Percentiles rank a stretch among this genome's conserved stretches.
phyloP scores from a whole-genome alignment of 83 land plant genomes.

The Picea abies region DNA sequence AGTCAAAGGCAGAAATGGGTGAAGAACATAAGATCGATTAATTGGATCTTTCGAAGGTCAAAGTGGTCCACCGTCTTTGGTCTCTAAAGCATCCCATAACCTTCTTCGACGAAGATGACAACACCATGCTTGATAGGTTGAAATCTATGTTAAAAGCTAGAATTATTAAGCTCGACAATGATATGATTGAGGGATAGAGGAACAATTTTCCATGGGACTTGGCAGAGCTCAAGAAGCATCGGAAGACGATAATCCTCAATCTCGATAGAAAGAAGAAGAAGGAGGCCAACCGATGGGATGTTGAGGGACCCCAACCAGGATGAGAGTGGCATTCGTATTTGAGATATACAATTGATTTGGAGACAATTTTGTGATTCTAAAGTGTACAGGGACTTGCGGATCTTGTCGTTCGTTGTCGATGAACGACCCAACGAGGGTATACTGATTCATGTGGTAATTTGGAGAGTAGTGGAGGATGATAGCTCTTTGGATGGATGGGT shows the following conservation, averaged over 20 bases:
- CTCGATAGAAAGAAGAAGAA: slow-evolving; percentile 11
- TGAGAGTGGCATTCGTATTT: too few species aligned
- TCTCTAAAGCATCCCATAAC: slow-evolving; percentile 87
- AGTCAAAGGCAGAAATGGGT: background rate
- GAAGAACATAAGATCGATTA: slow-evolving; percentile 75
- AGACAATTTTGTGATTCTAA: too few species aligned
- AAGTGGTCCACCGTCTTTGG: slow-evolving; percentile 84
- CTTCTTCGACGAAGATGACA: slow-evolving; percentile 94
- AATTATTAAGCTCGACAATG: slow-evolving; percentile 72
- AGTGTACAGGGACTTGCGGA: too few species aligned
- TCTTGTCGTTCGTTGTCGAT: too few species aligned
- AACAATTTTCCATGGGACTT: slow-evolving; percentile 56
- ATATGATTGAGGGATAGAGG: slow-evolving; percentile 92
- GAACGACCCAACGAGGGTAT: too few species aligned
- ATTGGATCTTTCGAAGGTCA: slow-evolving; percentile 64
- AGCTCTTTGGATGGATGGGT: too few species aligned
- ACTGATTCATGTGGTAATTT: too few species aligned
- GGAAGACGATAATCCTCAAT: slow-evolving; percentile 14
- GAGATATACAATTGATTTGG: too few species aligned
- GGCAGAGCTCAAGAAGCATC: background rate
- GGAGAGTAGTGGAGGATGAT: too few species aligned
- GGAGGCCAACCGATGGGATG: background rate
- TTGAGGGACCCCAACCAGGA: too few species aligned
- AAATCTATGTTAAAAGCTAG: slow-evolving; percentile 76
- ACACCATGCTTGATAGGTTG: slow-evolving; percentile 64